Evolutionary conservation across 2,329 filamentous ascomycete species (phyloP).

Genomic region (Aspergillus novoparasiticus): DNA sequence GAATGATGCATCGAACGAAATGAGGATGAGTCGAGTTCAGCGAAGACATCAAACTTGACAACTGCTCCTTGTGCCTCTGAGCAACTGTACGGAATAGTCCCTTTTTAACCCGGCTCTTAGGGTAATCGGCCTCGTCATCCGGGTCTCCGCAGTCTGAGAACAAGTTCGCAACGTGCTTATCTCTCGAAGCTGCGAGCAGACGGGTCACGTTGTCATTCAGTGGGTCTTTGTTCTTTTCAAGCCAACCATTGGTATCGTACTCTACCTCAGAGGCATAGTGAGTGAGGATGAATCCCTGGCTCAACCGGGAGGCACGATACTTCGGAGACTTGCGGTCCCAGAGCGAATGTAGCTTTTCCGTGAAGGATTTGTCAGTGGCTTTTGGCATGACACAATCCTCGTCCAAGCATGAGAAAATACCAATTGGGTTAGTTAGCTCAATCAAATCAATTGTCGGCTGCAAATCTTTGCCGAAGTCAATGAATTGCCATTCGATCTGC

Average conservation of each 20-base stretch:
- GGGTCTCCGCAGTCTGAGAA: slow-evolving; percentile 86
- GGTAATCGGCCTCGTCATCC: slow-evolving; percentile 71
- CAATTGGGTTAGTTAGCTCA: slow-evolving; percentile 92
- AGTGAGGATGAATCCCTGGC: slow-evolving; percentile 91
- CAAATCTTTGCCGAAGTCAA: slow-evolving; percentile 95
- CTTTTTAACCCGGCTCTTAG: slow-evolving; percentile 86
- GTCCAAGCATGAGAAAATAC: slow-evolving; percentile 96
- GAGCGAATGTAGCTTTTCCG: slow-evolving; percentile 92
- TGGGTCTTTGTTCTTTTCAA: slow-evolving; percentile 99
- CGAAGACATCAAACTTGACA: slow-evolving; percentile 94
- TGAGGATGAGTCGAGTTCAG: slow-evolving; percentile 96
- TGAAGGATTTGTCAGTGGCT: slow-evolving; percentile 94
- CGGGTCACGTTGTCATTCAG: slow-evolving; percentile 95
- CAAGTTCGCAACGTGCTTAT: slow-evolving; percentile 79
- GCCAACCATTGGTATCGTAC: slow-evolving; percentile 91
- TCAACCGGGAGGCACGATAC: slow-evolving; percentile 83
- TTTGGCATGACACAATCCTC: slow-evolving; percentile 99
- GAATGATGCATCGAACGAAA: slow-evolving; percentile 95
- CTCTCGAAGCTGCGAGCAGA: slow-evolving; percentile 77
- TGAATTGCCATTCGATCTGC: slow-evolving; percentile 99
- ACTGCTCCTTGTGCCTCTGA: slow-evolving; percentile 94
- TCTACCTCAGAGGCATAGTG: slow-evolving; percentile 98
- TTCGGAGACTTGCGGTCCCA: slow-evolving; percentile 97
- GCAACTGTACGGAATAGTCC: slow-evolving; percentile 95
- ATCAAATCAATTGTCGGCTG: slow-evolving; percentile 98